A percentile compares a stretch with the other conserved stretches of the same genome.
phyloP scores from a whole-genome alignment of 768 basidiomycete genomes.

The Lactarius hatsudake region DNA sequence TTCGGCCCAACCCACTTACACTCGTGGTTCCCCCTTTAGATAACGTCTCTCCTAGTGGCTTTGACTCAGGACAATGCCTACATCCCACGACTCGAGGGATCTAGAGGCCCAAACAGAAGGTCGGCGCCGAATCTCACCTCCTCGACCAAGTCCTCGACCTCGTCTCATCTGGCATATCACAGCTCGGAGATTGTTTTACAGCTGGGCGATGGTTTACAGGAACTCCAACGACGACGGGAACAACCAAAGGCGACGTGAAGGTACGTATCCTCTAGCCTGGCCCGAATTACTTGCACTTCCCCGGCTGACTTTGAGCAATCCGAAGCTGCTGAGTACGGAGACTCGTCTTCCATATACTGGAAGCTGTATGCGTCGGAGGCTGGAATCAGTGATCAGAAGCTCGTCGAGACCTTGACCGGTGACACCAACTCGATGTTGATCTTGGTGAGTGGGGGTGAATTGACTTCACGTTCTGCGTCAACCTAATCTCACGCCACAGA shows the following conservation, averaged over 20 bases:
- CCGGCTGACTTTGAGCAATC: not conserved
- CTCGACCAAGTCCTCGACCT: too few species aligned
- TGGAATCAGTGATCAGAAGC: slow-evolving; percentile 11
- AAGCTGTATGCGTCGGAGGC: slow-evolving; percentile 20
- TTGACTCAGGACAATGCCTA: not conserved
- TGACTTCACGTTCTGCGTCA: not conserved
- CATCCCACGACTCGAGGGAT: not conserved
- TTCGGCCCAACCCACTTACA: not conserved
- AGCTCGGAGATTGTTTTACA: not conserved
- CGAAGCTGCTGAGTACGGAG: not conserved
- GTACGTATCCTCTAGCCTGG: not conserved
- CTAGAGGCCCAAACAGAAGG: not conserved
- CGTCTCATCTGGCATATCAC: not conserved
- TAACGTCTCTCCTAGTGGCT: not conserved
- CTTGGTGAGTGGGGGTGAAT: slow-evolving; percentile 10
- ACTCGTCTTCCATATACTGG: slow-evolving; percentile 21
- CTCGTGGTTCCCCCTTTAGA: not conserved
- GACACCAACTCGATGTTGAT: slow-evolving; percentile 24
- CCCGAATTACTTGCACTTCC: not conserved
- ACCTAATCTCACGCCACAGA: not conserved
- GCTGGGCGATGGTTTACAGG: not conserved
- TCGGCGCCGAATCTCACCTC: not conserved
- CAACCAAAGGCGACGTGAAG: not conserved
- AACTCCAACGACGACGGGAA: not conserved
- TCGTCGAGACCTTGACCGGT: slow-evolving; percentile 19